phyloP scores from a whole-genome alignment of 2,329 filamentous ascomycete genomes.

The Colletotrichum australisinense region DNA sequence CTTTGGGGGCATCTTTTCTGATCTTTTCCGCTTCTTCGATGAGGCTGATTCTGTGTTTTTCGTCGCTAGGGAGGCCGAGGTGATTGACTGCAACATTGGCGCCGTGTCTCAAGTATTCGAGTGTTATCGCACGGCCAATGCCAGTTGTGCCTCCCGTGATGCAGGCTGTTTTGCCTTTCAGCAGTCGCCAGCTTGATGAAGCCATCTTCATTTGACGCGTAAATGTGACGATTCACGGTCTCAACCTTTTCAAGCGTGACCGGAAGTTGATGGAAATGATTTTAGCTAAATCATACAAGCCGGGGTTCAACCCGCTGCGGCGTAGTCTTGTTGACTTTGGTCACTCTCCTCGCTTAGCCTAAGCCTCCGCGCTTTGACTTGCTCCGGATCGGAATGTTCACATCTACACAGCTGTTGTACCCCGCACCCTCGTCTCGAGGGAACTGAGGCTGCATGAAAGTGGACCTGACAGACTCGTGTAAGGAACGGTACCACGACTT shows the following conservation, averaged over 20 bases:
- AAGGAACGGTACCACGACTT: no score
- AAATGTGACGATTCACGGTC: no score
- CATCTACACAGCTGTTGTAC: not conserved
- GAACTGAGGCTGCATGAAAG: not conserved
- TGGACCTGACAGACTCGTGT: no score
- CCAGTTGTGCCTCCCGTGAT: conserved; percentile 76
- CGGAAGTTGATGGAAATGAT: no score
- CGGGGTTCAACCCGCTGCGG: no score
- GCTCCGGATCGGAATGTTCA: no score
- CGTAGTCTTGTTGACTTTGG: no score
- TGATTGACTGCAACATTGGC: conserved; percentile 74
- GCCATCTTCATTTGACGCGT: not conserved
- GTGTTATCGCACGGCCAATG: conserved; percentile 75
- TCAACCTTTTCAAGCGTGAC: no score
- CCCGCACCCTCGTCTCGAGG: conserved; percentile 25
- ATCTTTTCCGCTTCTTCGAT: conserved; percentile 49
- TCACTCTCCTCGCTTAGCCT: no score
- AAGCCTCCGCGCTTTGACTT: no score
- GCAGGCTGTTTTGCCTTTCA: conserved; percentile 69
- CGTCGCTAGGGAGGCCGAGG: conserved; percentile 54
- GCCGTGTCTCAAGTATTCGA: conserved; percentile 74
- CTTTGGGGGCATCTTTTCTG: conserved; percentile 34
- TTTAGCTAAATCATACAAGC: no score
- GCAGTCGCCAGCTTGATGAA: conserved; percentile 45
- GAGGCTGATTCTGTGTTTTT: conserved; percentile 44